These are phyloP conservation scores for Daldinia sp. DNA, from an alignment of 2,329 filamentous ascomycete genomes.

Conservation along the genomic window DNA sequence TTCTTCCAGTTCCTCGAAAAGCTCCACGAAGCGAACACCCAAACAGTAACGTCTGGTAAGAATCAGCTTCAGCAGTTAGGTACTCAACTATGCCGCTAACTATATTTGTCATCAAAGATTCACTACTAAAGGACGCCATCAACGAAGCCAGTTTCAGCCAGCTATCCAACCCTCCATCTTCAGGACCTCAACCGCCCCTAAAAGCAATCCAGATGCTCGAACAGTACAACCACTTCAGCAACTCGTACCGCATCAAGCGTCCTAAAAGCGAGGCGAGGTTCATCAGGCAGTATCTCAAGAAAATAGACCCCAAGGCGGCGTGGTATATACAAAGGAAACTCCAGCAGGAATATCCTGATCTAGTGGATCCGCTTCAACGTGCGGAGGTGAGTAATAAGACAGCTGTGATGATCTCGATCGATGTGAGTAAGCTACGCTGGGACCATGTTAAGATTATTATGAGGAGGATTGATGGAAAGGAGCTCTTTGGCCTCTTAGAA, in stretches of 20 bases:
- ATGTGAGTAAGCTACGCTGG: slow-evolving; percentile 29
- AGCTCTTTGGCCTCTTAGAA: slow-evolving; percentile 31
- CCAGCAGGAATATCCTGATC: slow-evolving; percentile 35
- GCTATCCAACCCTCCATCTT: neutral
- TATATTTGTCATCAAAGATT: too few species aligned
- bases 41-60: slow-evolving; percentile 20
- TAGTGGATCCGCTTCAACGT: slow-evolving; percentile 23
- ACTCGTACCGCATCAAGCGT: slow-evolving; percentile 37
- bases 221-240: slow-evolving; percentile 40
- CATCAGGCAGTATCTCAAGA: slow-evolving; percentile 40
- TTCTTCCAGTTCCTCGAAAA: slow-evolving; percentile 34
- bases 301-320: slow-evolving; percentile 37
- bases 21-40: slow-evolving; percentile 15
- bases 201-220: slow-evolving; percentile 31
- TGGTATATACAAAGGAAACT: slow-evolving; percentile 42
- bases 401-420: slow-evolving; percentile 26
- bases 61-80: neutral
- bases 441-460: slow-evolving; percentile 31
- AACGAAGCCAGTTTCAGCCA: slow-evolving; percentile 7
- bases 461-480: slow-evolving; percentile 19
- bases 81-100: neutral
- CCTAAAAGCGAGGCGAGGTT: slow-evolving; percentile 39
- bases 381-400: slow-evolving; percentile 20
- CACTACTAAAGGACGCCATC: neutral
- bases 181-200: slow-evolving; percentile 23